phyloP scores from a whole-genome alignment of 148 eudicot species.

The Silene uniflora region DNA sequence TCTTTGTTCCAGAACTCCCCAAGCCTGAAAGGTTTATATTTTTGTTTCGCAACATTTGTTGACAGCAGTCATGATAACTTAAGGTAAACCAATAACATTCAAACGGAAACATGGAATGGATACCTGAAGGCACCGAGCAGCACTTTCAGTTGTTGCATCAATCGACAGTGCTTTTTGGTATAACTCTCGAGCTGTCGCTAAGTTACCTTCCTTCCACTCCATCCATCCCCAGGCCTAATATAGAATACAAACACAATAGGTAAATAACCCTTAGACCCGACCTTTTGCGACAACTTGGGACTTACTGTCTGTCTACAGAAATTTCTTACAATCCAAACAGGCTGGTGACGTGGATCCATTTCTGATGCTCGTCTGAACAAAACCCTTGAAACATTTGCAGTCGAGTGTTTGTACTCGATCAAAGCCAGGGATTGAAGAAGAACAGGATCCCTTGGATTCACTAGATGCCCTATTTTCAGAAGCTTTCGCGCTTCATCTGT shows the following conservation, averaged over 20 bases:
- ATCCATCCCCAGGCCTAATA: slow-evolving; percentile 99
- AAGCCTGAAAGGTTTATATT: slow-evolving; percentile 50
- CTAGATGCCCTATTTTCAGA: slow-evolving; percentile 76
- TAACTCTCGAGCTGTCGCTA: slow-evolving; percentile 66
- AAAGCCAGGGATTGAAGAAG: slow-evolving; percentile 89
- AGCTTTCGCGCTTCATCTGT: slow-evolving; percentile 69
- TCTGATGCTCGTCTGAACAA: slow-evolving; percentile 76
- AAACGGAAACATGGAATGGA: too few species aligned
- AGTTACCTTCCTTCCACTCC: slow-evolving; percentile 99
- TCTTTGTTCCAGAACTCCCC: slow-evolving; percentile 98
- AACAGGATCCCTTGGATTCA: slow-evolving; percentile 96
- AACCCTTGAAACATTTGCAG: slow-evolving; percentile 68
- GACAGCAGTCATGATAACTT: neutral
- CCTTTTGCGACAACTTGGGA: too few species aligned
- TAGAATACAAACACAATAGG: too few species aligned
- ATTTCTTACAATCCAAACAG: slow-evolving; percentile 88
- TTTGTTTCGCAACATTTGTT: neutral
- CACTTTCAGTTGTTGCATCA: slow-evolving; percentile 69
- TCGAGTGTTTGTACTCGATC: slow-evolving; percentile 69
- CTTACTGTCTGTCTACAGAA: neutral
- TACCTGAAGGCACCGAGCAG: slow-evolving; percentile 96
- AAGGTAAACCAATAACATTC: too few species aligned
- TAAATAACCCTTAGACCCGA: too few species aligned
- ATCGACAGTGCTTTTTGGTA: slow-evolving; percentile 75
- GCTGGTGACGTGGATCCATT: slow-evolving; percentile 83